Conservation (phyloP, 2,329 filamentous ascomycete genomes). For the Sclerotiophoma versabilis region DNA sequence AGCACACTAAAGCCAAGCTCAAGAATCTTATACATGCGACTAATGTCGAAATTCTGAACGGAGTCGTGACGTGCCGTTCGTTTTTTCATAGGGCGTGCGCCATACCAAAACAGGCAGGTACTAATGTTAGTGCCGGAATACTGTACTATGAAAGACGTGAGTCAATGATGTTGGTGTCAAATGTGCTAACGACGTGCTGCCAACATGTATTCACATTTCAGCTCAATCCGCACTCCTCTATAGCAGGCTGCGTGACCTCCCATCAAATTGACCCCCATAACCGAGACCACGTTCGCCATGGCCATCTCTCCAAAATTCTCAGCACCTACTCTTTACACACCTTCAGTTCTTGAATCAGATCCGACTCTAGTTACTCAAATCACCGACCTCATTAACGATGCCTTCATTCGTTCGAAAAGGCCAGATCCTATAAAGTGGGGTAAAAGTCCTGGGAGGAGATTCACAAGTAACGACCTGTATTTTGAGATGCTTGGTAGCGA, state of each 20-base stretch:
- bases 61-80: no score
- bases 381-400: slow-evolving; percentile 27
- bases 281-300: slow-evolving; percentile 8
- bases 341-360: slow-evolving; percentile 14
- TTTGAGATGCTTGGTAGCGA: slow-evolving; percentile 22
- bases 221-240: not conserved
- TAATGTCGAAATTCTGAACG: no score
- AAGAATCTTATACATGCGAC: no score
- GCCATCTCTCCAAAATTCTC: slow-evolving; percentile 14
- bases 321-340: slow-evolving; percentile 21
- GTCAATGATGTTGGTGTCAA: slow-evolving; percentile 10
- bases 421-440: slow-evolving; percentile 25
- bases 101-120: slow-evolving; percentile 7
- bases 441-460: slow-evolving; percentile 12
- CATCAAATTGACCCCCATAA: not conserved
- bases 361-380: slow-evolving; percentile 20
- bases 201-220: not conserved
- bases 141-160: not conserved
- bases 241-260: not conserved
- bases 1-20: no score
- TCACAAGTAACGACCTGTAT: slow-evolving; percentile 20
- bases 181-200: not conserved
- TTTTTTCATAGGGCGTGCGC: no score
- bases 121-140: not conserved
- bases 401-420: slow-evolving; percentile 27